Conservation (phyloP, 352 stramenopile species). For the Thalassiosira livingstoniorum region DNA sequence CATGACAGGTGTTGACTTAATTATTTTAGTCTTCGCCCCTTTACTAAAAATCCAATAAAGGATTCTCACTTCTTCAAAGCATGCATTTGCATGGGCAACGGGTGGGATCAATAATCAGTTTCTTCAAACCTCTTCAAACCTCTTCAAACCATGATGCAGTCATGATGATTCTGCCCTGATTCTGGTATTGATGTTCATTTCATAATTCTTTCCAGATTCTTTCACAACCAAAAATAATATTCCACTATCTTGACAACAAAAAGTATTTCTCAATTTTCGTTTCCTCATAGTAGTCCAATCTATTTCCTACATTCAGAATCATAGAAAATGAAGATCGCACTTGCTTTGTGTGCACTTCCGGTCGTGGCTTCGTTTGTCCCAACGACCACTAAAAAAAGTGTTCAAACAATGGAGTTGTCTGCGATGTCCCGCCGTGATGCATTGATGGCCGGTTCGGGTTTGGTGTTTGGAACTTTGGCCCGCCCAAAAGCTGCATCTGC, state of each 20-base stretch:
- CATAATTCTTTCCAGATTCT: neutral
- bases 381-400: neutral
- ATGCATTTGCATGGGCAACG: no score
- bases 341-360: neutral
- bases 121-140: no score
- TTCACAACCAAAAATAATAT: no score
- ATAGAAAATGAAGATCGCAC: neutral
- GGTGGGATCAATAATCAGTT: no score
- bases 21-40: no score
- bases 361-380: neutral
- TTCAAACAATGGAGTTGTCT: neutral
- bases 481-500: neutral
- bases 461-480: neutral
- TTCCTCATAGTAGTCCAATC: neutral
- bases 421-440: neutral
- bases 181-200: neutral
- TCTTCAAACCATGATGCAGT: no score
- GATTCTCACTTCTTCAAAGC: no score
- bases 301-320: neutral
- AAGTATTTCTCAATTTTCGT: no score
- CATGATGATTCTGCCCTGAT: neutral
- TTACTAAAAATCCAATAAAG: no score
- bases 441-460: slow-evolving; percentile 29
- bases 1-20: no score
- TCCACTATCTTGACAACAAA: no score